These are phyloP conservation scores for Murraya koenigii DNA, from an alignment of 345 rosid genomes.

Conservation along the genomic window DNA sequence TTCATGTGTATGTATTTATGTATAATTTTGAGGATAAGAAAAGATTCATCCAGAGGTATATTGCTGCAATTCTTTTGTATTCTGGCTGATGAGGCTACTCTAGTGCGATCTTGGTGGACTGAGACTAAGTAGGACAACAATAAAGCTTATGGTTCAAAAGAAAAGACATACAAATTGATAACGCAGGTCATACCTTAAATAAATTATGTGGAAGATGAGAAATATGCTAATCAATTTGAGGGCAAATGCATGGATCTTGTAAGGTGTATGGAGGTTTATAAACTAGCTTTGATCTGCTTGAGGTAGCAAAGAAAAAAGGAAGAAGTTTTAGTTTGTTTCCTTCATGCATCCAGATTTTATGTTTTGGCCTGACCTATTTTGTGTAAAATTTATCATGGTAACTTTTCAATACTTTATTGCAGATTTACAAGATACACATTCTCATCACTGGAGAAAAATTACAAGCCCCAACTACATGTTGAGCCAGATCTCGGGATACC, in stretches of 20 bases:
- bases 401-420: slow-evolving; percentile 24
- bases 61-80: not conserved
- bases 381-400: not conserved
- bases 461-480: slow-evolving; percentile 86
- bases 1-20: not conserved
- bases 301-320: not conserved
- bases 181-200: not conserved
- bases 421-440: slow-evolving; percentile 85
- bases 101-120: not conserved
- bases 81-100: not conserved
- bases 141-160: not conserved
- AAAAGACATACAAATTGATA: not conserved
- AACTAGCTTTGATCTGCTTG: not conserved
- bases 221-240: not conserved
- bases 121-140: not conserved
- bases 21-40: not conserved
- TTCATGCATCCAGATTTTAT: slow-evolving; percentile 6
- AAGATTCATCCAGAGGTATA: not conserved
- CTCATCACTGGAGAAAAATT: slow-evolving; percentile 83
- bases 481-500: slow-evolving; percentile 99
- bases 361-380: not conserved
- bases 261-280: not conserved
- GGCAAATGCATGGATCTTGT: not conserved
- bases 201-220: not conserved
- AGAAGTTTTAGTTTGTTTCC: slow-evolving; percentile 7